A percentile compares a stretch with the other conserved stretches of the same genome.
Evolutionary conservation across 1,284 basidiomycete genomes (phyloP).

Genomic region (Taiwanofungus camphoratus): DNA sequence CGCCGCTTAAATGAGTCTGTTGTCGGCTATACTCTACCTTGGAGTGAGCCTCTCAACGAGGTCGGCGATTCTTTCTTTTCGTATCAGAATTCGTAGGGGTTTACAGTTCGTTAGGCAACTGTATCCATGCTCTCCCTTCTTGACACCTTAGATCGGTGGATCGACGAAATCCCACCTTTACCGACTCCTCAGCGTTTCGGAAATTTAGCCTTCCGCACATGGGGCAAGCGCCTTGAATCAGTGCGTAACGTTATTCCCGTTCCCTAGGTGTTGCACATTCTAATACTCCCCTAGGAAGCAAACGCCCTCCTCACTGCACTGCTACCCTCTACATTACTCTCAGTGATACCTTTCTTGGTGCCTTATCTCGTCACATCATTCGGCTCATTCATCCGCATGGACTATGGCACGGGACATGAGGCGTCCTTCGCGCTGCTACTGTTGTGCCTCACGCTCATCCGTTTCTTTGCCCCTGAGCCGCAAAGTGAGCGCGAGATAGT

Average conservation of each 20-base stretch:
- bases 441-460: slow-evolving; percentile 57
- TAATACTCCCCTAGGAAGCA: slow-evolving; percentile 42
- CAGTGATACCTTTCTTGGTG: slow-evolving; percentile 53
- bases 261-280: slow-evolving; percentile 6
- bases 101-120: slow-evolving; percentile 15
- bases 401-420: slow-evolving; percentile 98
- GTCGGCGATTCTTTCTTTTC: slow-evolving; percentile 25
- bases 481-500: slow-evolving; percentile 60
- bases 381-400: slow-evolving; percentile 87
- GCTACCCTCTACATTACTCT: slow-evolving; percentile 40
- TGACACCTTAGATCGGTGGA: slow-evolving; percentile 71
- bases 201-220: slow-evolving; percentile 87
- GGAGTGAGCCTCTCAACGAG: slow-evolving; percentile 30
- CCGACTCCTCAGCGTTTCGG: slow-evolving; percentile 90
- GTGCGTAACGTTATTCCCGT: slow-evolving; percentile 35
- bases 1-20: slow-evolving; percentile 70
- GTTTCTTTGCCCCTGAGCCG: slow-evolving; percentile 50
- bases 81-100: slow-evolving; percentile 1
- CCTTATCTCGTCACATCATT: slow-evolving; percentile 84
- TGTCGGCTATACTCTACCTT: slow-evolving; percentile 51
- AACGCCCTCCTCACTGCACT: slow-evolving; percentile 50
- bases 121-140: slow-evolving; percentile 55
- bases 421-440: slow-evolving; percentile 82
- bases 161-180: slow-evolving; percentile 76
- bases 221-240: slow-evolving; percentile 78